Percentiles rank a stretch among this genome's conserved stretches.
These are phyloP conservation scores for Circinella minor DNA, from an alignment of 371 early-diverging fungal genomes.

Conservation along the genomic window DNA sequence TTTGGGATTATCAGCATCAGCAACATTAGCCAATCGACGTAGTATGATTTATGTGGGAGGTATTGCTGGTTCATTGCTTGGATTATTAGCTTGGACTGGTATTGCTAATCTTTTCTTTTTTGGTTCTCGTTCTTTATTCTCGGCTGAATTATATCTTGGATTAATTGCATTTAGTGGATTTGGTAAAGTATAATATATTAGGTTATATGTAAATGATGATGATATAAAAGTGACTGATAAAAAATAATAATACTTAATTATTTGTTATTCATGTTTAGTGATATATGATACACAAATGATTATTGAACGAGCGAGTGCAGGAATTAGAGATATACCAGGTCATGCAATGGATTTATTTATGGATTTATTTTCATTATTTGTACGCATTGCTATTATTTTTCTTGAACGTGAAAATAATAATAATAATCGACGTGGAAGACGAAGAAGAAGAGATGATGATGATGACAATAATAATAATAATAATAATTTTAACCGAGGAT, in stretches of 20 bases:
- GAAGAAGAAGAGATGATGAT: slow-evolving; percentile 12
- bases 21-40: slow-evolving; percentile 51
- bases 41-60: slow-evolving; percentile 53
- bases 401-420: slow-evolving; percentile 24
- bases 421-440: slow-evolving; percentile 22
- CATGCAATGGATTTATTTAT: slow-evolving; percentile 59
- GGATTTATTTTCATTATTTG: slow-evolving; percentile 61
- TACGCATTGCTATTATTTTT: slow-evolving; percentile 52
- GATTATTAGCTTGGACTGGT: slow-evolving; percentile 43
- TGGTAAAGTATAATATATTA: slow-evolving; percentile 36
- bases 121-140: slow-evolving; percentile 43
- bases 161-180: slow-evolving; percentile 56
- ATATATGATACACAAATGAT: slow-evolving; percentile 70
- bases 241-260: not conserved
- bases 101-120: slow-evolving; percentile 52
- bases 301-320: slow-evolving; percentile 56
- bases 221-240: not conserved
- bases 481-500: not conserved
- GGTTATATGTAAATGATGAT: too few relatives aligned
- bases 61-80: slow-evolving; percentile 42
- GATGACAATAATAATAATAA: not conserved
- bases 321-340: slow-evolving; percentile 48
- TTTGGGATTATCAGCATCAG: slow-evolving; percentile 51
- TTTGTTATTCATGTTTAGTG: slow-evolving; percentile 27
- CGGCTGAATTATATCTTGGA: slow-evolving; percentile 58